These are phyloP conservation scores for Sarocladiaceae sp. DNA, from an alignment of 2,329 filamentous ascomycete species.

Conservation along the genomic window DNA sequence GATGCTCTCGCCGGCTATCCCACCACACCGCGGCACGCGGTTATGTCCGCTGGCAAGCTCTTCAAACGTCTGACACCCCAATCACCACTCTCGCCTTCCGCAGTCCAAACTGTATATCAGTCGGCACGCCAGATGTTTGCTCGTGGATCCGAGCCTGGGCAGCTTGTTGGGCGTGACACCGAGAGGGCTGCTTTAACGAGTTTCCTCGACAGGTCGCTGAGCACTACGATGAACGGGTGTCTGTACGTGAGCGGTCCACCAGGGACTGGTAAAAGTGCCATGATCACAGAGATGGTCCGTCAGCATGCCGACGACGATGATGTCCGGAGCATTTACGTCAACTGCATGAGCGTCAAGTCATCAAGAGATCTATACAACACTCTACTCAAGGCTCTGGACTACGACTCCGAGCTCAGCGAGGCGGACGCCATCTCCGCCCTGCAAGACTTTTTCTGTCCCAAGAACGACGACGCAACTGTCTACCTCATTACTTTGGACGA, in stretches of 20 bases:
- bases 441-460: slow-evolving; percentile 63
- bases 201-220: slow-evolving; percentile 54
- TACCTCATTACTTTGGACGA: slow-evolving; percentile 90
- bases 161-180: slow-evolving; percentile 71
- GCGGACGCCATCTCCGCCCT: slow-evolving; percentile 62
- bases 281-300: slow-evolving; percentile 73
- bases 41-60: slow-evolving; percentile 68
- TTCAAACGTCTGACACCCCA: slow-evolving; percentile 74
- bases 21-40: slow-evolving; percentile 75
- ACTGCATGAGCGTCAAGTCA: slow-evolving; percentile 94
- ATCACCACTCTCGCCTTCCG: slow-evolving; percentile 63
- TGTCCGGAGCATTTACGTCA: slow-evolving; percentile 73
- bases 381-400: slow-evolving; percentile 62
- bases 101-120: slow-evolving; percentile 74
- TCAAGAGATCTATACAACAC: slow-evolving; percentile 80
- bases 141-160: slow-evolving; percentile 66
- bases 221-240: slow-evolving; percentile 61
- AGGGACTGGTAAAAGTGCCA: slow-evolving; percentile 93
- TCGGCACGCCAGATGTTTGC: slow-evolving; percentile 82
- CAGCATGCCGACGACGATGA: slow-evolving; percentile 44
- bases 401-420: slow-evolving; percentile 53
- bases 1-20: slow-evolving; percentile 69
- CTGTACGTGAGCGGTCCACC: slow-evolving; percentile 94
- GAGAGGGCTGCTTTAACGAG: slow-evolving; percentile 56
- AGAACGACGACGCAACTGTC: slow-evolving; percentile 50